Evolutionary conservation across 192 early-diverging fungal species (phyloP).

Genomic region (Coemansia aciculifera): DNA sequence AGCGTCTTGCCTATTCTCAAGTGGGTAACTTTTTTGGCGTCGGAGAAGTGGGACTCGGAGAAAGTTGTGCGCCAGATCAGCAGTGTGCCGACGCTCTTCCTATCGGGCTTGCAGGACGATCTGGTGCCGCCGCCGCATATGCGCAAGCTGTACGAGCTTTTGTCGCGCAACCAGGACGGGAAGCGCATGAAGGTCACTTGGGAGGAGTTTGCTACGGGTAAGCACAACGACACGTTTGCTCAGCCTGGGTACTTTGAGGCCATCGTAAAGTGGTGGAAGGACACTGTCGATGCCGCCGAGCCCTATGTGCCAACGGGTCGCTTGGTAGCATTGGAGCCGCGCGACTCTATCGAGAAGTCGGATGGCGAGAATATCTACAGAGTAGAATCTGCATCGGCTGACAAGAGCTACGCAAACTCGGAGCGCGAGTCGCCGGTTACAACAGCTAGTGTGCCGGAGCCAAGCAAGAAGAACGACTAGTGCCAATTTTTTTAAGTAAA

Average conservation of each 20-base stretch:
- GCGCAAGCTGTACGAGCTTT: constrained; percentile 68
- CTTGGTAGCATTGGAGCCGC: constrained; percentile 34
- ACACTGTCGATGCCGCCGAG: constrained; percentile 28
- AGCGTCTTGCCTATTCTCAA: constrained; percentile 75
- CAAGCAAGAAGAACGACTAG: constrained; percentile 12
- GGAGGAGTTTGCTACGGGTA: constrained; percentile 77
- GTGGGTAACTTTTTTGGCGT: constrained; percentile 75
- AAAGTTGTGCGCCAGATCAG: constrained; percentile 64
- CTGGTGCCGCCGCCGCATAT: constrained; percentile 89
- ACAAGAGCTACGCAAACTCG: constrained; percentile 19
- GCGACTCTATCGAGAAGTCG: constrained; percentile 42
- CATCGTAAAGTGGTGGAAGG: constrained; percentile 57
- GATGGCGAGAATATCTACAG: constrained; percentile 48
- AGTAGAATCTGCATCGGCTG: constrained; percentile 41
- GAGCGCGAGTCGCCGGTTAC: constrained; percentile 14
- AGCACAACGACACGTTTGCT: constrained; percentile 88
- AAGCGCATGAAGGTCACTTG: constrained; percentile 34
- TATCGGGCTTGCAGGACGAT: constrained; percentile 82
- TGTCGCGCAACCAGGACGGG: constrained; percentile 42
- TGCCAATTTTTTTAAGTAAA: neutral
- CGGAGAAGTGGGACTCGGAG: constrained; percentile 90
- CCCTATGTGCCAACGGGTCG: constrained; percentile 54
- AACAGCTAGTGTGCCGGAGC: neutral
- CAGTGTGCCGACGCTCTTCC: constrained; percentile 74
- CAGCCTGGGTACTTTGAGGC: constrained; percentile 84